Percentiles rank a stretch among this genome's conserved stretches.
These are phyloP conservation scores for Dictyostelium brefeldianum DNA, from an alignment of 78 protist genomes.

Conservation along the genomic window DNA sequence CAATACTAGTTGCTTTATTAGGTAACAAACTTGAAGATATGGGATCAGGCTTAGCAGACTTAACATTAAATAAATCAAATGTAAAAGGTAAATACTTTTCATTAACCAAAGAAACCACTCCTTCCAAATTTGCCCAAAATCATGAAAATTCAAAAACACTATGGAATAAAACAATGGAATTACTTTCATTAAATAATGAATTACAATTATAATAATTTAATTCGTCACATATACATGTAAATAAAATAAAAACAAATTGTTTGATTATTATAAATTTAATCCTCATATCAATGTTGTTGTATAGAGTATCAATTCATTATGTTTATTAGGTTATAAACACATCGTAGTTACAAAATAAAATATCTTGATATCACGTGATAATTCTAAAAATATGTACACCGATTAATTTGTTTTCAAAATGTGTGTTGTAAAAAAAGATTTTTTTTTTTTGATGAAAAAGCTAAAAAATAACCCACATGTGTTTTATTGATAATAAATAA, in stretches of 20 bases:
- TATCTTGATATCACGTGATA: no score
- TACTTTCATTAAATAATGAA: background rate
- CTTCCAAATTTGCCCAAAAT: slow-evolving; percentile 10
- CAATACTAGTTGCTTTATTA: background rate
- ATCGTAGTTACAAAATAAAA: no score
- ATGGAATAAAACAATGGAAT: slow-evolving; percentile 7
- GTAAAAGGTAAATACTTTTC: background rate
- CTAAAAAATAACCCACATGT: no score
- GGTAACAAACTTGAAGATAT: background rate
- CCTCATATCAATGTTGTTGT: no score
- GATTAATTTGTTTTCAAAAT: no score
- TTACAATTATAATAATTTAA: background rate
- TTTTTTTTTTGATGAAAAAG: no score
- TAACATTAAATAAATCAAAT: slow-evolving; percentile 10
- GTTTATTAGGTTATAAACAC: no score
- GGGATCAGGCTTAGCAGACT: background rate
- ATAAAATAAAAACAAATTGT: background rate
- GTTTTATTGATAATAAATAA: background rate
- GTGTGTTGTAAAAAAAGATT: no score
- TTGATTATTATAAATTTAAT: background rate
- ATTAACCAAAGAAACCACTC: background rate
- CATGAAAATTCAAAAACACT: background rate
- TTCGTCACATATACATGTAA: background rate
- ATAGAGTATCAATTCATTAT: no score
- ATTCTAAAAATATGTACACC: no score